Base-by-base conservation (phyloP, 2,329 filamentous ascomycete species). In the Calonectria crousiana region DNA sequence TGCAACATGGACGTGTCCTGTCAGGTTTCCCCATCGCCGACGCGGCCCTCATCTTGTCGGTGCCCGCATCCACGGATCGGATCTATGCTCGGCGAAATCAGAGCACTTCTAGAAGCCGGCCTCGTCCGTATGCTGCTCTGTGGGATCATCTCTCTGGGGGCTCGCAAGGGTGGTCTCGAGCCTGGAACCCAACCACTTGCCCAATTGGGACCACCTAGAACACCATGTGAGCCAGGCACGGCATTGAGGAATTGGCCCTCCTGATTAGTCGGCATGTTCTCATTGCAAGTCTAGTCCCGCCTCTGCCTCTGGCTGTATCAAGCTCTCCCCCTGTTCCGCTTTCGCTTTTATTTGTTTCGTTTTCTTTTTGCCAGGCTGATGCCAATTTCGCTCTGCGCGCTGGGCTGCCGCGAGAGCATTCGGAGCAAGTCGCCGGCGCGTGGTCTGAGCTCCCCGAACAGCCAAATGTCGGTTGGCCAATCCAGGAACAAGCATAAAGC, bases 401-500 rank as follows among this genome's bases (percentile, higher is more conserved):
- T 38, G 32, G 56, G n/a, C 56, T 23, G 36, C 56, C 38, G 32
- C 20, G n/a, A 58, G 11, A n/a, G 20, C 20, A 47, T 38, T 58
- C 26, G 32, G 34, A 18, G 9, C 13, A 28, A 60, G 28, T 30
- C 28, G 16, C 18, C 53, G 34, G 56, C 56, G 56, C 56, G 30
- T 38, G 56, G 56, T 60, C 56, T 60, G 56, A 60, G 56, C 56
- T 60, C n/a, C 32, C 56, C 16, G n/a, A 16, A 9, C 34, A 26
- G 56, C 34, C 52, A 36, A 58, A 13, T 58, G 20, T n/a, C 26
- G 11, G 30, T 36, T 36, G 32, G 53, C 32, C 32, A 58, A 23
- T 38, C 53, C 53, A 60, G 56, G 56, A 60, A 38, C 56, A 60
- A 60, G 56, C 56, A 60, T 60, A 60, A 38, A 38, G 56, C 56